Conservation (phyloP, 2,329 filamentous ascomycete genomes). For the Elsinoe perseae region DNA sequence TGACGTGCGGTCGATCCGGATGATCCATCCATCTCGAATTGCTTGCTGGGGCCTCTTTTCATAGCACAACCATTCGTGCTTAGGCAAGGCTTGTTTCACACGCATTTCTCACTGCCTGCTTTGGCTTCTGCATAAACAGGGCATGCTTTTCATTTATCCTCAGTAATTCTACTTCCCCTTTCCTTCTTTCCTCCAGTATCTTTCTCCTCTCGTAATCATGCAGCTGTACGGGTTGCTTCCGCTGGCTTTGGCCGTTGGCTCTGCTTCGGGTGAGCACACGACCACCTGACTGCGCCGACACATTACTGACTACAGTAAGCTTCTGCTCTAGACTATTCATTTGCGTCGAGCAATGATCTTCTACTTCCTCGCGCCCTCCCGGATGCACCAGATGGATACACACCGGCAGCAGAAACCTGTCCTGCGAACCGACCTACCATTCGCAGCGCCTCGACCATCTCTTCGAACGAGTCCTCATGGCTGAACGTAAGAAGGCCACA, state of each 20-base stretch:
- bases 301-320: neutral
- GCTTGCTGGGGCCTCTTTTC: neutral
- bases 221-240: neutral
- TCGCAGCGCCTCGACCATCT: constrained; percentile 55
- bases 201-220: neutral
- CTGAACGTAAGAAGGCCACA: constrained; percentile 61
- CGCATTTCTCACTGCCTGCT: neutral
- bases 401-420: constrained; percentile 60
- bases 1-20: constrained; percentile 12
- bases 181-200: neutral
- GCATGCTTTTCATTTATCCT: constrained; percentile 1
- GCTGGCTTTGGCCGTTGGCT: constrained; percentile 8
- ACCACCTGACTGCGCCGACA: neutral
- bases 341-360: neutral
- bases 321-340: constrained; percentile 7
- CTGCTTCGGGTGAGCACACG: constrained; percentile 13
- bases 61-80: neutral
- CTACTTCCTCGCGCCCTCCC: constrained; percentile 33
- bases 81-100: constrained; percentile 6
- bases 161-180: neutral
- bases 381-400: constrained; percentile 61
- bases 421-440: constrained; percentile 62
- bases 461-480: constrained; percentile 65
- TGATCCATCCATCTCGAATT: too few relatives aligned
- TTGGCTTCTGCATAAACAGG: constrained; percentile 1